A percentile compares a stretch with the other conserved stretches of the same genome.
These are phyloP conservation scores for Puccinia horiana DNA, from an alignment of 1,284 basidiomycete genomes.

Conservation along the genomic window DNA sequence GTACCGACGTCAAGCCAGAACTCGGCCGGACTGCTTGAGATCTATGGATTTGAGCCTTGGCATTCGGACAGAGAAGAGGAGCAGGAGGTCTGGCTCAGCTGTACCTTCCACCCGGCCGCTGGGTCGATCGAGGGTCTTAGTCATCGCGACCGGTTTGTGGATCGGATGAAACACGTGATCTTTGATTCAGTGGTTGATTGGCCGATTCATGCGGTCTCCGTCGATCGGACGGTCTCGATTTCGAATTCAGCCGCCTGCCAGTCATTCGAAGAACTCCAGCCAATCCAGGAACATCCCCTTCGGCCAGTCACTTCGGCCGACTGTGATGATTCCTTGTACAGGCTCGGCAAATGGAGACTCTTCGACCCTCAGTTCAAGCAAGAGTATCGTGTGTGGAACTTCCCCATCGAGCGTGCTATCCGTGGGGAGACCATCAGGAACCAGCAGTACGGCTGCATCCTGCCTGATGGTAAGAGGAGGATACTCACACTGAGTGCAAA, in stretches of 20 bases:
- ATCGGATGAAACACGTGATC: slow-evolving; percentile 33
- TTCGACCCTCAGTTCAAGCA: slow-evolving; percentile 22
- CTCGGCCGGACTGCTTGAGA: not conserved
- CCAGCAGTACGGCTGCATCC: slow-evolving; percentile 36
- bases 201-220: slow-evolving; percentile 33
- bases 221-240: slow-evolving; percentile 41
- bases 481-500: slow-evolving; percentile 26
- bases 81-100: not conserved
- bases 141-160: slow-evolving; percentile 19
- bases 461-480: slow-evolving; percentile 16
- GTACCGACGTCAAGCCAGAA: not conserved
- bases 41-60: not conserved
- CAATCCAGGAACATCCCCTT: not conserved
- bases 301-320: not conserved
- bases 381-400: not conserved
- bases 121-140: not conserved
- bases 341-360: slow-evolving; percentile 15
- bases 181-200: slow-evolving; percentile 34
- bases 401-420: slow-evolving; percentile 32
- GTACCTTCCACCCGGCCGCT: not conserved
- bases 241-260: slow-evolving; percentile 35
- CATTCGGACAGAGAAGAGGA: too few species aligned
- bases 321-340: not conserved
- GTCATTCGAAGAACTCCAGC: slow-evolving; percentile 21
- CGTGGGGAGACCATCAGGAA: not conserved